Evolutionary conservation across 2,329 filamentous ascomycete genomes (phyloP).

Genomic region (Fusarium denticulatum): DNA sequence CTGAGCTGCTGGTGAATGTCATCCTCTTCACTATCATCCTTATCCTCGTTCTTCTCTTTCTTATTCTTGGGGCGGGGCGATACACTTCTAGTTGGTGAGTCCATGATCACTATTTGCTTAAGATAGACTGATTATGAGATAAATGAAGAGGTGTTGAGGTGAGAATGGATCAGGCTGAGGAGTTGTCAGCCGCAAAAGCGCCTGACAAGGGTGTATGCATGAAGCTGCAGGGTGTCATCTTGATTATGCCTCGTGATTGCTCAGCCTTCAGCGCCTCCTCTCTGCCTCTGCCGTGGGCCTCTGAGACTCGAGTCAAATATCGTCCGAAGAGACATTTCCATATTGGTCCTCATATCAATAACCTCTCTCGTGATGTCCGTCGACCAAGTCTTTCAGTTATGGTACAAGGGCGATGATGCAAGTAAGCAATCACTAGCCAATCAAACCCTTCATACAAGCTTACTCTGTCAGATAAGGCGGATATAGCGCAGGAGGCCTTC

Average conservation of each 20-base stretch:
- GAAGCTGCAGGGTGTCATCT: neutral
- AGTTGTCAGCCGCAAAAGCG: neutral
- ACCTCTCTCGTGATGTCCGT: neutral
- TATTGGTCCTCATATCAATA: too few species aligned
- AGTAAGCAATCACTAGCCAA: neutral
- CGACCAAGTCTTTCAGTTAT: neutral
- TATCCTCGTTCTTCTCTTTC: neutral
- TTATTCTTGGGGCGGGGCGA: neutral
- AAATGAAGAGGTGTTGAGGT: neutral
- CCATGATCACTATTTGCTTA: neutral
- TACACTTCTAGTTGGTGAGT: neutral
- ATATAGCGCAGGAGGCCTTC: neutral
- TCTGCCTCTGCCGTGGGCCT: fast-evolving
- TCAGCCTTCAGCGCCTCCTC: neutral
- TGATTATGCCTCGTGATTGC: neutral
- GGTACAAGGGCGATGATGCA: neutral
- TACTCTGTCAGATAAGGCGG: neutral
- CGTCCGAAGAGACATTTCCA: too few species aligned
- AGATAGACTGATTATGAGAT: too few species aligned
- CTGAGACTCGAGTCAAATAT: neutral
- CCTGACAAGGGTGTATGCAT: neutral
- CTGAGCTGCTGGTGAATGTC: neutral
- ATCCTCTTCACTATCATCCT: neutral
- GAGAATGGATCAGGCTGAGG: neutral
- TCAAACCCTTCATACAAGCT: neutral